phyloP scores from a whole-genome alignment of 2,329 filamentous ascomycete species.

The Cytospora mali region DNA sequence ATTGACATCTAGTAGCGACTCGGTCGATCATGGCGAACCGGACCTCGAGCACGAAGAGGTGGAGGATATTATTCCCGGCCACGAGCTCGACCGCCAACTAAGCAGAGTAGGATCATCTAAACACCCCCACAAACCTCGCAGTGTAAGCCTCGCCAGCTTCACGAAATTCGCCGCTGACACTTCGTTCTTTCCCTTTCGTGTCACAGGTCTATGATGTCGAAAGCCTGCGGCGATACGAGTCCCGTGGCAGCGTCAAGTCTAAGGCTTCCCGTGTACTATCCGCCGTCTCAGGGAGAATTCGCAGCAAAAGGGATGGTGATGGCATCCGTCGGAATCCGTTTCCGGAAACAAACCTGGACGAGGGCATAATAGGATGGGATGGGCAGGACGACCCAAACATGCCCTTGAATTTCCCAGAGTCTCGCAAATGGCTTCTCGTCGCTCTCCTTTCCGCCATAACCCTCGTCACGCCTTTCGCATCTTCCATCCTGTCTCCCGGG shows the following conservation, averaged over 20 bases:
- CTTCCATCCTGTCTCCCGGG: slow-evolving; percentile 60
- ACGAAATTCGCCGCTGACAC: not conserved
- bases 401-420: slow-evolving; percentile 59
- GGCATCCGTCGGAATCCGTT: slow-evolving; percentile 40
- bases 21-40: slow-evolving; percentile 19
- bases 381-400: slow-evolving; percentile 58
- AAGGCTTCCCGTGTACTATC: slow-evolving; percentile 35
- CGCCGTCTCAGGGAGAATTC: slow-evolving; percentile 34
- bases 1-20: slow-evolving; percentile 6
- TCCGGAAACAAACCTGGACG: slow-evolving; percentile 54
- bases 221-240: slow-evolving; percentile 30
- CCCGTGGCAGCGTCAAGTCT: slow-evolving; percentile 32
- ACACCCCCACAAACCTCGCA: not conserved
- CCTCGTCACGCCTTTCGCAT: slow-evolving; percentile 67
- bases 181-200: not conserved
- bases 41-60: slow-evolving; percentile 38
- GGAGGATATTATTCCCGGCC: slow-evolving; percentile 35
- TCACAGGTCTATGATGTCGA: slow-evolving; percentile 27
- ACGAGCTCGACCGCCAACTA: slow-evolving; percentile 35
- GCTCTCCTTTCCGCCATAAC: slow-evolving; percentile 61
- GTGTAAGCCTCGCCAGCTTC: not conserved
- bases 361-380: slow-evolving; percentile 63
- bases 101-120: slow-evolving; percentile 30
- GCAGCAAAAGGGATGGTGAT: slow-evolving; percentile 30
- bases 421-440: slow-evolving; percentile 61